A percentile compares a stretch with the other conserved stretches of the same genome.
Evolutionary conservation across 2,329 filamentous ascomycete species (phyloP).

Genomic region (Chrysoporthe deuterocubensis): DNA sequence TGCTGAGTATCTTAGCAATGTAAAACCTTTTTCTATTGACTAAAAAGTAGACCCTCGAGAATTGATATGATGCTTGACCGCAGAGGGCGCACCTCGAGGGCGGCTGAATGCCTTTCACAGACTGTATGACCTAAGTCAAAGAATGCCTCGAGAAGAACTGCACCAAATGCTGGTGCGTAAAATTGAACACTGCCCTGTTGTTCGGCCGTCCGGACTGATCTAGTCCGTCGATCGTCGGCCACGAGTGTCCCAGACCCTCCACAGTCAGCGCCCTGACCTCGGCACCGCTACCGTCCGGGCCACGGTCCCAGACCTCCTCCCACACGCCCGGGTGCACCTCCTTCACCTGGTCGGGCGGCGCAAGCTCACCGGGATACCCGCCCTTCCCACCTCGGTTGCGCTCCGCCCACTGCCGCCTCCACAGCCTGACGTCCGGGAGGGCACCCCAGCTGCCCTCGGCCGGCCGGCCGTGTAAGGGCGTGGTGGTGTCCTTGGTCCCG

Average conservation of each 20-base stretch:
- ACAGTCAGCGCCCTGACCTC: constrained; percentile 30
- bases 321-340: constrained; percentile 30
- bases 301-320: constrained; percentile 31
- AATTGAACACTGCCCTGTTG: constrained; percentile 31
- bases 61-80: too few relatives aligned
- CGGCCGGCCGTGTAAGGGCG: constrained; percentile 28
- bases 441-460: constrained; percentile 28
- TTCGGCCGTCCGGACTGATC: constrained; percentile 29
- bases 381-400: constrained; percentile 28
- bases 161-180: constrained; percentile 31
- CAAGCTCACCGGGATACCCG: constrained; percentile 26
- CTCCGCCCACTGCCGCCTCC: constrained; percentile 31
- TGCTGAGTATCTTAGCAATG: not conserved
- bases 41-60: too few relatives aligned
- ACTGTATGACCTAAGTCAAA: constrained; percentile 7
- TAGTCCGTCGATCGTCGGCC: constrained; percentile 30
- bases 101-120: not conserved
- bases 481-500: constrained; percentile 30
- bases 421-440: constrained; percentile 30
- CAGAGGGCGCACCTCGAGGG: not conserved
- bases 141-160: constrained; percentile 32
- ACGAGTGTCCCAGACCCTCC: constrained; percentile 31
- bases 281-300: constrained; percentile 16
- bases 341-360: constrained; percentile 23
- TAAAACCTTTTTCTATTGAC: too few relatives aligned